Evolutionary conservation across 768 basidiomycete genomes (phyloP), one percentile per base, ranked within the genome.

Genomic region (Ramaria sp.): DNA sequence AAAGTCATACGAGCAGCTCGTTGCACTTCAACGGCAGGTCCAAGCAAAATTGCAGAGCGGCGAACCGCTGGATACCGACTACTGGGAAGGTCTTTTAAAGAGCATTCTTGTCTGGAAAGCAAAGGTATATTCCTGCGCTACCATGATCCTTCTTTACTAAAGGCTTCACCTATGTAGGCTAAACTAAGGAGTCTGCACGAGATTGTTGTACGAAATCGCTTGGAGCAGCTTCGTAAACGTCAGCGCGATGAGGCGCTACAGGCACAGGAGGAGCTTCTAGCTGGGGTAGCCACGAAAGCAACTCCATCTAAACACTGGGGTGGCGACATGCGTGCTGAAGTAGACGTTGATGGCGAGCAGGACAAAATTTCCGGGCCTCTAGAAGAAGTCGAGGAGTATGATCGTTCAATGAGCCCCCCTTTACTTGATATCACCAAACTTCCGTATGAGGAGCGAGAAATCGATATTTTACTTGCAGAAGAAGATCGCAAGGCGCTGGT

Each of bases 91-190:
- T 45, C 70, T 99, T 7, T 68, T 98, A 55, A 88, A 92, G 68
- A 96, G 88, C 66, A 68, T 99, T 32, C 73, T 97, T 22, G 95
- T 98, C 3, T 96, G 90, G 85, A 98, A 98, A 70, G 88, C 96
- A 20, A 97, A 97, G 74, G 93, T 91, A 61, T 1, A 1, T 43
- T 52, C 27, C 44, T 54, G 44, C 32, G 32, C 15, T n/a, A 47
- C 7, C 16, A 38, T 25, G 18, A 24, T 28, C 55, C 27, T 15
- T 37, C 39, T 15, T 32, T 50, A 10, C 12, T 25, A 24, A 25
- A 6, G 47, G 12, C 12, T 39, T n/a, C 59, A 48, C 56, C 7
- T 44, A 34, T 55, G 45, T 55, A 95, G 92, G 86, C 92, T 6
- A 96, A 94, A 64, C 76, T 99, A 38, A 89, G 90, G 66, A 79